These are phyloP conservation scores for Ophiosphaerella narmari DNA, from an alignment of 2,329 filamentous ascomycete species.

Conservation along the genomic window DNA sequence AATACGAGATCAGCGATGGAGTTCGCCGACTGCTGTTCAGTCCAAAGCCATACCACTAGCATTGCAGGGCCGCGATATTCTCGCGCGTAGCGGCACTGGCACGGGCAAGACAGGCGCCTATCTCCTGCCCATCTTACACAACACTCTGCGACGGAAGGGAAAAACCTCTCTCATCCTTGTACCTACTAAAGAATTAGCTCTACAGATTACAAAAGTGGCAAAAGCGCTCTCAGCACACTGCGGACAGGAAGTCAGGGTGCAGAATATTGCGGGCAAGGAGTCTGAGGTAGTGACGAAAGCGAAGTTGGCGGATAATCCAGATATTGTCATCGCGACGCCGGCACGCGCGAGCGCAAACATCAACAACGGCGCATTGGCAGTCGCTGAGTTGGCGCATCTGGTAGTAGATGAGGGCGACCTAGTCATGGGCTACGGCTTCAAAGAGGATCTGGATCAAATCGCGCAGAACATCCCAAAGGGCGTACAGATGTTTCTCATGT, in stretches of 20 bases:
- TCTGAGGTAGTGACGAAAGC: slow-evolving; percentile 87
- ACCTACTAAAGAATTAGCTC: slow-evolving; percentile 90
- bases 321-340: slow-evolving; percentile 90
- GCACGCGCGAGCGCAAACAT: slow-evolving; percentile 80
- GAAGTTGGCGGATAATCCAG: slow-evolving; percentile 81
- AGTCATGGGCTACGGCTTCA: slow-evolving; percentile 91
- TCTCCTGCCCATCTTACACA: slow-evolving; percentile 83
- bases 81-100: slow-evolving; percentile 91
- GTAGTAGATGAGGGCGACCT: slow-evolving; percentile 95
- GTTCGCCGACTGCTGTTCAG: slow-evolving; percentile 87
- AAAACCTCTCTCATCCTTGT: slow-evolving; percentile 83
- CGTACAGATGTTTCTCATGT: slow-evolving; percentile 91
- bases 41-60: slow-evolving; percentile 84
- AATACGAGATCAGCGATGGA: slow-evolving; percentile 81
- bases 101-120: slow-evolving; percentile 99
- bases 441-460: slow-evolving; percentile 83
- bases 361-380: slow-evolving; percentile 70
- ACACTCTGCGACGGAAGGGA: slow-evolving; percentile 80
- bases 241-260: slow-evolving; percentile 77
- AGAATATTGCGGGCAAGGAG: slow-evolving; percentile 89
- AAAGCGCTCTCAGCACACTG: slow-evolving; percentile 80
- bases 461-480: slow-evolving; percentile 79
- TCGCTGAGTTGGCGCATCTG: slow-evolving; percentile 73
- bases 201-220: slow-evolving; percentile 82
- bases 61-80: slow-evolving; percentile 83